A percentile compares a stretch with the other conserved stretches of the same genome.
These are phyloP conservation scores for Vitellaria paradoxa DNA, from an alignment of 179 eudicot genomes.

Conservation along the genomic window DNA sequence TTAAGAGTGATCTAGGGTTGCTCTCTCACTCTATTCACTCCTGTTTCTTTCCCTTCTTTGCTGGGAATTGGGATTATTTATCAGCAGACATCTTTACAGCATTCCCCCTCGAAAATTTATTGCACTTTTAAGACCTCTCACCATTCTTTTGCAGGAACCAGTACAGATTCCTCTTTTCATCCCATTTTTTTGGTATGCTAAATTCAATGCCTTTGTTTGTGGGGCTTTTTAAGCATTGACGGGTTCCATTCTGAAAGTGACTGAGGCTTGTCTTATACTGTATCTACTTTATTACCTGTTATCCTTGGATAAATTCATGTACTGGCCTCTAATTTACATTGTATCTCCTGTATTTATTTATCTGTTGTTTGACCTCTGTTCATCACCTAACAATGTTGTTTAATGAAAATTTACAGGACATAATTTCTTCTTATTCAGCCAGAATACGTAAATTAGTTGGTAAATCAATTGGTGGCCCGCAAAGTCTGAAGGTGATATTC, in stretches of 20 bases:
- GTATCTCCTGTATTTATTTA: not conserved
- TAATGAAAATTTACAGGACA: slow-evolving; percentile 37
- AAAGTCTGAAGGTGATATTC: slow-evolving; percentile 46
- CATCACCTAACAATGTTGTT: not conserved
- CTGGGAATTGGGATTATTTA: slow-evolving; percentile 1
- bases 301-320: not conserved
- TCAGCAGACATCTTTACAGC: slow-evolving; percentile 10
- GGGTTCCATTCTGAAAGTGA: not conserved
- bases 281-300: not conserved
- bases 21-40: not conserved
- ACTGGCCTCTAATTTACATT: not conserved
- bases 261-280: not conserved
- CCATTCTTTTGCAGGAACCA: slow-evolving; percentile 18
- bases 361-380: not conserved
- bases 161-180: slow-evolving; percentile 13
- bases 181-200: not conserved
- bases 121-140: slow-evolving; percentile 26
- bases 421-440: slow-evolving; percentile 46
- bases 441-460: slow-evolving; percentile 47
- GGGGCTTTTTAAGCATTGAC: not conserved
- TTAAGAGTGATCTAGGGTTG: not conserved
- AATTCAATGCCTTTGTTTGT: slow-evolving; percentile 1
- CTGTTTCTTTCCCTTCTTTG: not conserved
- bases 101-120: slow-evolving; percentile 29
- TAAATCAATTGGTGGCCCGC: slow-evolving; percentile 25